These are phyloP conservation scores for Cryptococcus sp. DNA, from an alignment of 1,284 basidiomycete genomes.

Conservation along the genomic window DNA sequence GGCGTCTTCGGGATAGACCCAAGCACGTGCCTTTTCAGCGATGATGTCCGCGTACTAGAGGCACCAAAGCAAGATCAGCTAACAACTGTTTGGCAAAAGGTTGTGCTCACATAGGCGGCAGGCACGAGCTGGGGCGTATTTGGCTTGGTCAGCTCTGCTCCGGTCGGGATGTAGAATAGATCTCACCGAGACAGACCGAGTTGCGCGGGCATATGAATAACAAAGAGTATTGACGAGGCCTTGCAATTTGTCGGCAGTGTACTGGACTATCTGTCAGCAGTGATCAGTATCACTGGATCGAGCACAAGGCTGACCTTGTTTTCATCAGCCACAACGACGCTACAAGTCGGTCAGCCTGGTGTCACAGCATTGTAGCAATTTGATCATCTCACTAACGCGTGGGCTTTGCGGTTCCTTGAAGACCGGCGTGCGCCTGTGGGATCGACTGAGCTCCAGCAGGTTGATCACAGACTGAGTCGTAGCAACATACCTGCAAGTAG, in stretches of 20 bases:
- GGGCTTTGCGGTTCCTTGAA: slow-evolving; percentile 53
- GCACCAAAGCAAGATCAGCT: not conserved
- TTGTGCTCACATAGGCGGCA: slow-evolving; percentile 51
- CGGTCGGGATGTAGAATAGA: not conserved
- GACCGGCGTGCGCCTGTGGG: slow-evolving; percentile 46
- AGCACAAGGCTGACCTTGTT: slow-evolving; percentile 22
- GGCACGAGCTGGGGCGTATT: slow-evolving; percentile 38
- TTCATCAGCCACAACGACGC: slow-evolving; percentile 40
- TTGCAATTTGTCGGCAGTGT: slow-evolving; percentile 48
- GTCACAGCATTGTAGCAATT: not conserved
- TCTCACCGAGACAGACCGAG: slow-evolving; percentile 50
- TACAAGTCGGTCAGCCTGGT: slow-evolving; percentile 17
- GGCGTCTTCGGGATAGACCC: slow-evolving; percentile 46
- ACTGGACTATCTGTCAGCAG: slow-evolving; percentile 35
- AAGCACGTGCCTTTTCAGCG: slow-evolving; percentile 50
- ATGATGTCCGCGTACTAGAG: slow-evolving; percentile 45
- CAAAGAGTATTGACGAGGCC: slow-evolving; percentile 50
- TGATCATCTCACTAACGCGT: slow-evolving; percentile 49
- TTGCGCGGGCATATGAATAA: slow-evolving; percentile 54
- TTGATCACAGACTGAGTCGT: not conserved
- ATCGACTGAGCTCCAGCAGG: not conserved
- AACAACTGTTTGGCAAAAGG: not conserved
- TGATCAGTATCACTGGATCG: not conserved
- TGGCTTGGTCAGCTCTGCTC: slow-evolving; percentile 1
- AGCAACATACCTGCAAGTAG: slow-evolving; percentile 34